Percentiles rank a stretch among this genome's conserved stretches.
phyloP scores from a whole-genome alignment of 2,329 filamentous ascomycete species.

The Colletotrichum cereale region DNA sequence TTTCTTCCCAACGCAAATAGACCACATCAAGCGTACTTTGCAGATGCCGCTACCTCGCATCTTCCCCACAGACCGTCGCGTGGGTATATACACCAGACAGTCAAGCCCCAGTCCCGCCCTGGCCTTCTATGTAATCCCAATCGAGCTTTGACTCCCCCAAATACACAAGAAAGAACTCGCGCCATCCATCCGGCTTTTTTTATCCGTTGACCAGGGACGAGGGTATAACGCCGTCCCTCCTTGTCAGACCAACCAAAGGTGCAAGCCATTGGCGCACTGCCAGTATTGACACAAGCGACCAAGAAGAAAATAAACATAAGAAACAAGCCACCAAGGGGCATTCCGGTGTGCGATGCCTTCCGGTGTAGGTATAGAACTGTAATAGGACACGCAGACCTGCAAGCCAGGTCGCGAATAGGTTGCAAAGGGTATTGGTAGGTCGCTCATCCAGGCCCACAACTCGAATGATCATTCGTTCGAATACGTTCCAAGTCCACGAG shows the following conservation, averaged over 20 bases:
- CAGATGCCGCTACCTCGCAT: conserved; percentile 3
- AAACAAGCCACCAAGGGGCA: conserved; percentile 5
- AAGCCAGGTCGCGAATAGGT: neutral
- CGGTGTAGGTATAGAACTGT: conserved; percentile 31
- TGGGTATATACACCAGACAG: conserved; percentile 37
- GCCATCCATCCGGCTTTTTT: conserved; percentile 33
- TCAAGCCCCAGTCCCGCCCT: conserved; percentile 8
- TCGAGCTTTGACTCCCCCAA: conserved; percentile 23
- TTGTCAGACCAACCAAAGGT: conserved; percentile 17
- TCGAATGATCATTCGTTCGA: neutral
- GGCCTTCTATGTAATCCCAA: conserved; percentile 8
- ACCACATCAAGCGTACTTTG: conserved; percentile 5
- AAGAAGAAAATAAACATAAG: conserved; percentile 13
- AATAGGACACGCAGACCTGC: conserved; percentile 34
- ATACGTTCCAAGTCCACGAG: neutral
- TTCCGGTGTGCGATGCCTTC: neutral
- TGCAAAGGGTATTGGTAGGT: neutral
- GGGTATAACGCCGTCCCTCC: conserved; percentile 31
- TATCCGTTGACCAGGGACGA: conserved; percentile 29
- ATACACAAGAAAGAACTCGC: conserved; percentile 9
- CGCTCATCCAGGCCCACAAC: neutral
- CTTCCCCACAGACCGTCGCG: conserved; percentile 24
- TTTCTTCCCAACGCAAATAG: conserved; percentile 13
- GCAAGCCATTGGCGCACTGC: conserved; percentile 18
- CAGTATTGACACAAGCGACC: conserved; percentile 13